phyloP scores from a whole-genome alignment of 306 rosid species.

The Quercus variabilis region DNA sequence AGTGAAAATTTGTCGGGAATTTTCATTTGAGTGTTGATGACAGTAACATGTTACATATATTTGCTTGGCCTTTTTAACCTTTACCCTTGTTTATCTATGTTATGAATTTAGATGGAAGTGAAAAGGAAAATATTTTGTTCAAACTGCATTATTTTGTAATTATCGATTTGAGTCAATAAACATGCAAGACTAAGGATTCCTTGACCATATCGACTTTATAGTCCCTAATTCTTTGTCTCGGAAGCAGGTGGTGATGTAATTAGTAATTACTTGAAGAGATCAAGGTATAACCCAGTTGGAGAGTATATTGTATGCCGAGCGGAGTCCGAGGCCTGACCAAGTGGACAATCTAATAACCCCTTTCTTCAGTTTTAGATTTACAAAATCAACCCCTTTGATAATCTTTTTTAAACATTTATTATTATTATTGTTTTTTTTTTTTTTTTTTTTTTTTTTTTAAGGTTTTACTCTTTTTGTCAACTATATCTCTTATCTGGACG shows the following conservation, averaged over 20 bases:
- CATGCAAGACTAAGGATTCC: not conserved
- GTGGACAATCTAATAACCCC: too few relatives aligned
- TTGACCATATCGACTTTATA: not conserved
- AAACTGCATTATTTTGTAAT: conserved; percentile 16
- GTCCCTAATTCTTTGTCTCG: not conserved
- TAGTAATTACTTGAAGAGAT: not conserved
- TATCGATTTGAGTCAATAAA: not conserved
- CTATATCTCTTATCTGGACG: not conserved
- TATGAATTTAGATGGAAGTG: conserved; percentile 38
- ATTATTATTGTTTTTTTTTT: not conserved
- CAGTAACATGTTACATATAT: conserved; percentile 30
- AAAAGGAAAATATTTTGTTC: not conserved
- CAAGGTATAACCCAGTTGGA: too few relatives aligned
- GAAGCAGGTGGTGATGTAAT: not conserved
- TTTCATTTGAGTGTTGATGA: conserved; percentile 35
- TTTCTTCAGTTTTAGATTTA: not conserved
- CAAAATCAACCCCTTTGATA: not conserved
- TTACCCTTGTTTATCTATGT: conserved; percentile 32
- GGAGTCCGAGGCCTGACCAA: too few relatives aligned
- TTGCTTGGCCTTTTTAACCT: conserved; percentile 27
- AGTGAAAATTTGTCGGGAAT: conserved; percentile 36
- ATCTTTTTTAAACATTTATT: not conserved
- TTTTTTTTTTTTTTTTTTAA: not conserved
- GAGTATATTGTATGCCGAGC: too few relatives aligned
- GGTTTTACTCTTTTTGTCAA: not conserved